Base-by-base conservation (phyloP, 495 filamentous ascomycete species). In the Aspergillus baeticus region DNA sequence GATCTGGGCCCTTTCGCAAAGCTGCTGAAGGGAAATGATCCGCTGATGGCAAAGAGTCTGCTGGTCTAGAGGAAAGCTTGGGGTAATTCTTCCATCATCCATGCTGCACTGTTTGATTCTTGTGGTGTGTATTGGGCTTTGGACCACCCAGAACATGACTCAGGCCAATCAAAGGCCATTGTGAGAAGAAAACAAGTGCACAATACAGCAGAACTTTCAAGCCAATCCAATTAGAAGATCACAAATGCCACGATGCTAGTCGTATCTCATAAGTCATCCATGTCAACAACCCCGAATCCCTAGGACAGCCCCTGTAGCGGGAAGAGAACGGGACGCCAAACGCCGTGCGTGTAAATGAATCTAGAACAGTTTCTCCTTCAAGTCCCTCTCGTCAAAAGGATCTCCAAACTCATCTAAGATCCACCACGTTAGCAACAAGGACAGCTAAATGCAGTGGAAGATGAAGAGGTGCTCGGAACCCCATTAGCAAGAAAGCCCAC, bases 361-460 rank as follows among this genome's bases (percentile, higher is more conserved):
- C 79, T 51, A 87, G 64, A 50, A 35, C 33, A 65, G 22, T 65
- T 87, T 81, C 61, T 79, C 69, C 42, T 78, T 65, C 83, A 87
- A 82, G 63, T 83, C 81, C 6, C 71, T 70, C 58, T 88, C 85
- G 69, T 87, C 82, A 58, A 87, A 79, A 3, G 76, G 75, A 61
- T 85, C 85, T 5, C 79, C 79, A 36, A 78, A 82, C 47, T 81
- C 75, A 54, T 69, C 79, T 81, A 52, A 2, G 26, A 29, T 29
- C 8, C 26, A 29, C 26, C 26, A 29, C 3, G 26, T 29, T 8
- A 29, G 26, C 26, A 8, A 29, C 8, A 8, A 29, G 4, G 26
- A 61, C 15, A 43, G 3, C 6, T 14, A 34, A 29, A 22, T 23
- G 38, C 34, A 43, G 20, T 14, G 34, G 15, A 33, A 38, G 8